phyloP scores from a whole-genome alignment of 208 protist genomes.

The Leishmania martiniquensis region DNA sequence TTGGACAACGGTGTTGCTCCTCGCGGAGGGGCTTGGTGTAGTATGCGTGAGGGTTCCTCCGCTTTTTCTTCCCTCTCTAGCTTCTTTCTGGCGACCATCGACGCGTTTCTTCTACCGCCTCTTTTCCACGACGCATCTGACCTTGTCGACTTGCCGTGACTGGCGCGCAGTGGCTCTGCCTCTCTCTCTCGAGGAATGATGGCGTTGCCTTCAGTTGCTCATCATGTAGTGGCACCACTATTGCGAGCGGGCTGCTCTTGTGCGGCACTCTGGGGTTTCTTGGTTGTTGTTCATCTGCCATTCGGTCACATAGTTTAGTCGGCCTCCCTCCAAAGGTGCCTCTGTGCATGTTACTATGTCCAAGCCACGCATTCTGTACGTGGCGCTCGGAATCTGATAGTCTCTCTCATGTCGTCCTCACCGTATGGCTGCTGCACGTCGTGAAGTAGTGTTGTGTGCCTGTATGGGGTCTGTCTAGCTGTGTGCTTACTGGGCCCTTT shows the following conservation, averaged over 20 bases:
- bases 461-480: not conserved
- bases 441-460: not conserved
- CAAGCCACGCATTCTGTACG: not conserved
- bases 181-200: not conserved
- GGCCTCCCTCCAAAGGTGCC: not conserved
- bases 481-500: not conserved
- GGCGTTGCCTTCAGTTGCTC: too few species aligned
- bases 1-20: not conserved
- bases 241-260: too few species aligned
- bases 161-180: too few species aligned
- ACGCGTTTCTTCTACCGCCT: too few species aligned
- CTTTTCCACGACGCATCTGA: too few species aligned
- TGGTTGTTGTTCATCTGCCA: not conserved
- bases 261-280: too few species aligned
- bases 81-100: not conserved
- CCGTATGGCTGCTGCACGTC: not conserved
- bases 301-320: not conserved
- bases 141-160: too few species aligned
- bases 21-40: not conserved
- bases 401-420: not conserved
- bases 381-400: not conserved
- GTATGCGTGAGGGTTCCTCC: too few species aligned
- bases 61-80: not conserved
- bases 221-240: too few species aligned
- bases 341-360: not conserved